A percentile compares a stretch with the other conserved stretches of the same genome.
Conservation (phyloP, 1,284 basidiomycete genomes). For the Fomitopsis schrenkii region DNA sequence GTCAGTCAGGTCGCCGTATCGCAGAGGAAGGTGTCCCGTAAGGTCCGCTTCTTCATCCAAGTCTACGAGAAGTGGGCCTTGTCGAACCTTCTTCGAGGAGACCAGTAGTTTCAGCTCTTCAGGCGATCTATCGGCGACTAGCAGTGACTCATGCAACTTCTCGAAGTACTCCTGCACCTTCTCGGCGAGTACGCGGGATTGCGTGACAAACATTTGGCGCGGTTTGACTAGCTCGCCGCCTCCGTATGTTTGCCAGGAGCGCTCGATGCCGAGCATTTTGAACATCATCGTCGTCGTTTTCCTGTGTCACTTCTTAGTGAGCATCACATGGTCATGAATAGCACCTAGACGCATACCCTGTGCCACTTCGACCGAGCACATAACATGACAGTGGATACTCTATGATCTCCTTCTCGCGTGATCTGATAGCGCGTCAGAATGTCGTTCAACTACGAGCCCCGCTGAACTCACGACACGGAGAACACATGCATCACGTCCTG, state of each 20-base stretch:
- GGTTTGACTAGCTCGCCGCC: slow-evolving; percentile 27
- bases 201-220: slow-evolving; percentile 70
- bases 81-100: slow-evolving; percentile 16
- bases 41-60: slow-evolving; percentile 43
- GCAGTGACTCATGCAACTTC: slow-evolving; percentile 46
- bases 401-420: slow-evolving; percentile 56
- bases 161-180: slow-evolving; percentile 67
- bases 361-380: slow-evolving; percentile 71
- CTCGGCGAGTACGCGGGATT: slow-evolving; percentile 57
- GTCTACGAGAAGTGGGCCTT: slow-evolving; percentile 38
- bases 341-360: slow-evolving; percentile 42
- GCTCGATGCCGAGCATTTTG: slow-evolving; percentile 66
- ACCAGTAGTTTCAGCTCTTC: slow-evolving; percentile 32
- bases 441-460: slow-evolving; percentile 25
- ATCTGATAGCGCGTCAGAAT: slow-evolving; percentile 29
- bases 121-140: slow-evolving; percentile 32
- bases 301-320: slow-evolving; percentile 28
- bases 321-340: not conserved
- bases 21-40: slow-evolving; percentile 45
- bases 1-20: slow-evolving; percentile 55
- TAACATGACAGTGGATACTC: slow-evolving; percentile 59
- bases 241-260: slow-evolving; percentile 36
- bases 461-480: slow-evolving; percentile 44
- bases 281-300: slow-evolving; percentile 75
- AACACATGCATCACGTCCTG: slow-evolving; percentile 46